A percentile compares a stretch with the other conserved stretches of the same genome.
These are phyloP conservation scores for Saccharomyces hybrid DNA, from an alignment of 1,139 yeast species.

Conservation along the genomic window DNA sequence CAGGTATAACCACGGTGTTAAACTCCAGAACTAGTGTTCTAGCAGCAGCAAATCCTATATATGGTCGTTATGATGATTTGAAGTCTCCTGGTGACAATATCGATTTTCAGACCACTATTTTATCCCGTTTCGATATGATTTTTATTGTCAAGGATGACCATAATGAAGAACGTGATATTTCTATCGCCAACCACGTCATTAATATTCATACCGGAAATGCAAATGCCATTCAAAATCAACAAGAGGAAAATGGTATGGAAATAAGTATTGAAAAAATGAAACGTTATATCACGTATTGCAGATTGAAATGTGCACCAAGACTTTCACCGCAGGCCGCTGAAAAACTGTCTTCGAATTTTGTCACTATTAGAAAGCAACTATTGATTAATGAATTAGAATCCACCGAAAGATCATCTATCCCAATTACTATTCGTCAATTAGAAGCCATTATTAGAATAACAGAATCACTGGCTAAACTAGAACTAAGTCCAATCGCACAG, in stretches of 20 bases:
- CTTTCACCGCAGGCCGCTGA: constrained; percentile 85
- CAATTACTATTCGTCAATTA: constrained; percentile 93
- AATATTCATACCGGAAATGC: constrained; percentile 77
- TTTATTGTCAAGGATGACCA: constrained; percentile 95
- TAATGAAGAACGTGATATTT: constrained; percentile 73
- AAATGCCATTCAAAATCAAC: constrained; percentile 41
- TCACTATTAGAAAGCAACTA: constrained; percentile 77
- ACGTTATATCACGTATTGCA: constrained; percentile 84
- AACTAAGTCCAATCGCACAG: constrained; percentile 73
- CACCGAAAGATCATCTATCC: constrained; percentile 88
- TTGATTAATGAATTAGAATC: constrained; percentile 74
- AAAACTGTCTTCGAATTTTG: constrained; percentile 87
- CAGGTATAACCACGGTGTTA: constrained; percentile 93
- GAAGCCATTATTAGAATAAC: constrained; percentile 96
- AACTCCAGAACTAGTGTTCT: constrained; percentile 93
- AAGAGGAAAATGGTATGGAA: constrained; percentile 50
- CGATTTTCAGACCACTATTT: constrained; percentile 92
- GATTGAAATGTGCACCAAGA: constrained; percentile 86
- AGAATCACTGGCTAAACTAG: constrained; percentile 85
- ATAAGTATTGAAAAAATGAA: constrained; percentile 87
- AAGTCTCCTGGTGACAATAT: constrained; percentile 96
- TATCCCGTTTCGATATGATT: constrained; percentile 97
- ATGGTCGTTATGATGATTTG: constrained; percentile 92
- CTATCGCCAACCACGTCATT: constrained; percentile 92
- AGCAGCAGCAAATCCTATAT: constrained; percentile 97